A percentile compares a stretch with the other conserved stretches of the same genome.
phyloP scores from a whole-genome alignment of 441 rosid species.

The Arabidopsis hybrid region DNA sequence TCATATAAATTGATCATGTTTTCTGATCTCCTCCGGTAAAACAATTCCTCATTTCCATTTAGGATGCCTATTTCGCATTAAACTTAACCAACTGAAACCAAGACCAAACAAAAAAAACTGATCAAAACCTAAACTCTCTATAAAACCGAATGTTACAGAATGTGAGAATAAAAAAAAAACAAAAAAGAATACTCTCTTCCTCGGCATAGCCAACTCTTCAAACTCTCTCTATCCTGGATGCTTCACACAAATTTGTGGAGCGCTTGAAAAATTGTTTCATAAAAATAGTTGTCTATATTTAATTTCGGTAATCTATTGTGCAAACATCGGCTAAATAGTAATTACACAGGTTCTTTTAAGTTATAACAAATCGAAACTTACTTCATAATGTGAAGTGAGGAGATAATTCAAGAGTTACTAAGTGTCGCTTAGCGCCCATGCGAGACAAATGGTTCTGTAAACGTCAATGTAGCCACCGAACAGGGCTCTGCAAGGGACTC shows the following conservation, averaged over 20 bases:
- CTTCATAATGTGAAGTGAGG: background rate
- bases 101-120: background rate
- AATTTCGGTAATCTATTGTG: no score
- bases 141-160: background rate
- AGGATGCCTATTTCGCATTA: background rate
- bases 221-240: background rate
- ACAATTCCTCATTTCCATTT: slow-evolving; percentile 1
- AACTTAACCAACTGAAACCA: background rate
- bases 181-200: no score
- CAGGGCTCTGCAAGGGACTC: background rate
- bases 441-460: slow-evolving; percentile 36
- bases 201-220: background rate
- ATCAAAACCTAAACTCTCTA: background rate
- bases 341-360: background rate
- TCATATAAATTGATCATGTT: slow-evolving; percentile 1
- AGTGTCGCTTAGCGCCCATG: slow-evolving; percentile 29
- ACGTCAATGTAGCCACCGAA: slow-evolving; percentile 25
- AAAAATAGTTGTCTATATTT: background rate
- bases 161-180: background rate
- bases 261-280: no score
- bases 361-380: background rate
- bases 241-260: no score
- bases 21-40: background rate
- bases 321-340: background rate
- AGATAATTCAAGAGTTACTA: background rate